phyloP scores from a whole-genome alignment of 192 early-diverging fungal species.

The Neocallimastix lanati region DNA sequence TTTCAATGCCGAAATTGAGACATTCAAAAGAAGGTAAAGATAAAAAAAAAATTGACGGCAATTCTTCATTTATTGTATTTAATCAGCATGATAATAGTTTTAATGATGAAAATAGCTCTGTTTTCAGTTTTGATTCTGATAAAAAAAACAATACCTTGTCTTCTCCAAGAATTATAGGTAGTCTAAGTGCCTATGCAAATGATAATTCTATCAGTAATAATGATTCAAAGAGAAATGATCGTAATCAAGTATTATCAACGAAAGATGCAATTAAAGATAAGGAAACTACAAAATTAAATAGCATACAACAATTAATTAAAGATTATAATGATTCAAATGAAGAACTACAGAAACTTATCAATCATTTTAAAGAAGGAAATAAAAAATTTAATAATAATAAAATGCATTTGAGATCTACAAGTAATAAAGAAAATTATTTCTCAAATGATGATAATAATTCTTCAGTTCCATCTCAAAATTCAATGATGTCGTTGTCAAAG shows the following conservation, averaged over 20 bases:
- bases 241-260: too few relatives aligned
- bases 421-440: not conserved
- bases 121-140: not conserved
- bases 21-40: not conserved
- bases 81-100: not conserved
- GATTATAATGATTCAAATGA: not conserved
- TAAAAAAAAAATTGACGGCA: not conserved
- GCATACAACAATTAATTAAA: not conserved
- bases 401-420: not conserved
- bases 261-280: not conserved
- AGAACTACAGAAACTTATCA: not conserved
- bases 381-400: not conserved
- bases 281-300: not conserved
- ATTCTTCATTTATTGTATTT: not conserved
- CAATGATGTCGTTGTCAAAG: not conserved
- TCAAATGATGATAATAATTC: not conserved
- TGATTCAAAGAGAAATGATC: not conserved
- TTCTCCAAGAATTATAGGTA: not conserved
- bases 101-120: not conserved
- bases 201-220: not conserved
- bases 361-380: not conserved
- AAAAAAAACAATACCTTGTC: not conserved
- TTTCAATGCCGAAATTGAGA: not conserved
- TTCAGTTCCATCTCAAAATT: not conserved
- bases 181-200: not conserved